Conservation (phyloP, 148 eudicot genomes). For the Chenopodium formosanum region DNA sequence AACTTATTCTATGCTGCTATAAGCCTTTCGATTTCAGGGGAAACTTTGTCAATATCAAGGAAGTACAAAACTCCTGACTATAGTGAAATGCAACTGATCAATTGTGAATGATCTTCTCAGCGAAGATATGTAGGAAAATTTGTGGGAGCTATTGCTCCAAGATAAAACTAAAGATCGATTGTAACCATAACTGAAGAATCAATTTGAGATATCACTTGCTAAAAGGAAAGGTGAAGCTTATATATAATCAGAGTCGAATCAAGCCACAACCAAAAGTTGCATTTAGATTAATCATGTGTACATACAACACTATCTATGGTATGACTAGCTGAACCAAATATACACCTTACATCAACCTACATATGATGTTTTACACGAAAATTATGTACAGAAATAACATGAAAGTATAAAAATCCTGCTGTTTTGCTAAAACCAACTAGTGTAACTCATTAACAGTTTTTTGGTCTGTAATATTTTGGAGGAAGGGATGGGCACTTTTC, state of each 20-base stretch:
- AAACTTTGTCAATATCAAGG: too few species aligned
- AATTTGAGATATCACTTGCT: not conserved
- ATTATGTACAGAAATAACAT: constrained; percentile 13
- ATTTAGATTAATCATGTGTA: not conserved
- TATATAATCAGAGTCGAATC: not conserved
- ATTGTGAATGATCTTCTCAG: too few species aligned
- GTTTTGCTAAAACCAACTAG: not conserved
- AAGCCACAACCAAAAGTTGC: not conserved
- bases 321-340: constrained; percentile 3
- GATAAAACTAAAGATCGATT: not conserved
- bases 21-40: too few species aligned
- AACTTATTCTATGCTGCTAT: too few species aligned
- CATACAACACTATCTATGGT: constrained; percentile 2
- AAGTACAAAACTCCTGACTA: too few species aligned
- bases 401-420: not conserved
- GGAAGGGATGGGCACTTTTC: constrained; percentile 89
- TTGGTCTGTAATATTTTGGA: constrained; percentile 63
- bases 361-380: constrained; percentile 6
- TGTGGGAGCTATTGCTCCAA: not conserved
- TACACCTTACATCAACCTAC: constrained; percentile 24
- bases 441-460: constrained; percentile 38
- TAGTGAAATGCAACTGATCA: too few species aligned
- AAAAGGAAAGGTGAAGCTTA: not conserved
- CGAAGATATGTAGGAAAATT: not conserved
- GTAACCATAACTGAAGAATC: not conserved